Evolutionary conservation across 495 filamentous ascomycete genomes (phyloP).

Genomic region (Hypoxylon cercidicola): DNA sequence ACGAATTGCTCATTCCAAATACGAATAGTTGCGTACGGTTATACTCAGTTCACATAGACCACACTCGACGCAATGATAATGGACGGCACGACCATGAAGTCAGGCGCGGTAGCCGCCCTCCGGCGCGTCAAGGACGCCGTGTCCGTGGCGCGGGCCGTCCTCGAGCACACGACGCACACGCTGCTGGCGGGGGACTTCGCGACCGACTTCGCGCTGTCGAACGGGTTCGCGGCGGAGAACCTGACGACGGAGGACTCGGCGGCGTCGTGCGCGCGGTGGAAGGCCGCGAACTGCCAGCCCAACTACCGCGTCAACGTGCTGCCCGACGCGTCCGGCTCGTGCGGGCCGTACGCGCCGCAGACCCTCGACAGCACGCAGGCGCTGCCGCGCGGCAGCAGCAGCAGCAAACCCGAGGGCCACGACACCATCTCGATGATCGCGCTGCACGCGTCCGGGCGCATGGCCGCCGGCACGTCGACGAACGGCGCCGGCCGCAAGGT

Average conservation of each 20-base stretch:
- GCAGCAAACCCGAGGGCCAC: conserved; percentile 41
- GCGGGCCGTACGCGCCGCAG: conserved; percentile 54
- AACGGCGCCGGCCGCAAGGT: conserved; percentile 61
- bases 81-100: conserved; percentile 58
- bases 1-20: background rate
- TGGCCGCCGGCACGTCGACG: conserved; percentile 61
- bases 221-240: conserved; percentile 55
- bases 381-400: background rate
- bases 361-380: conserved; percentile 9
- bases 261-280: conserved; percentile 52
- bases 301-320: conserved; percentile 55
- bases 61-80: conserved; percentile 60
- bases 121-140: conserved; percentile 56
- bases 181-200: conserved; percentile 58
- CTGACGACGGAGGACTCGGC: conserved; percentile 50
- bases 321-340: conserved; percentile 48
- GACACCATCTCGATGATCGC: conserved; percentile 62
- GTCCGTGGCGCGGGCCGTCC: conserved; percentile 57
- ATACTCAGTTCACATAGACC: conserved; percentile 38
- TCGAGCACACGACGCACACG: conserved; percentile 57
- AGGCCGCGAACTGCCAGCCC: conserved; percentile 46
- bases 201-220: conserved; percentile 56
- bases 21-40: background rate
- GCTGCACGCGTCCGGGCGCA: conserved; percentile 48
- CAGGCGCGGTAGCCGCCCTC: conserved; percentile 57